Base-by-base conservation (phyloP, 805 yeast species). In the Zygosaccharomyces lentus region DNA sequence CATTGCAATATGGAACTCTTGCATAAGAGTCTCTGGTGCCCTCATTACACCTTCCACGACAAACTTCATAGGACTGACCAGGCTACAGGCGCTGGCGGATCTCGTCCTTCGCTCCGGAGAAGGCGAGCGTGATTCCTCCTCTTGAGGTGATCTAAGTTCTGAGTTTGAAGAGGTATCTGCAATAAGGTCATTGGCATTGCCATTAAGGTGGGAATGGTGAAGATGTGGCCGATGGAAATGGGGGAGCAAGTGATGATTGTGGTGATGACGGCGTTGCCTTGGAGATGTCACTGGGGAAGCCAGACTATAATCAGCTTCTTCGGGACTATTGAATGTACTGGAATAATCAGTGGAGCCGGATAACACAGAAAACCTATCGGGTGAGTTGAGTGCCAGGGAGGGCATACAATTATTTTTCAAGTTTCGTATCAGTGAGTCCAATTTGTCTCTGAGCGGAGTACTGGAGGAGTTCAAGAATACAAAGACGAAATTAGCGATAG, bases 401-500 rank as follows among this genome's bases (percentile, higher is more conserved):
- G 41, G 41, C 31, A 38, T 9, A 13, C 23, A 32, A 17, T 25
- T 27, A 15, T 15, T 31, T 35, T 50, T 39, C 30, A 58, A 40
- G 26, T 39, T 37, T 5, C 41, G 30, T 7, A 62, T 37, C 30
- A 68, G 62, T 13, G 64, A 60, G 12, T 66, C 61, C 32, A 81
- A 61, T 0, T 68, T 68, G 2, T 68, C 58, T 40, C 69, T 68
- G 41, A 82, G 69, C 2, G 66, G 65, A 4, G 59, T 49, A 3
- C 67, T 66, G 1, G 76, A 77, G 7, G 65, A 67, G 16, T 72
- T 68, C 59, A 87, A 82, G 49, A 87, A 83, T 61, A 87, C 75
- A 52, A 89, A 76, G 50, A 78, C 78, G 50, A 82, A 78, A 41
- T 82, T 87, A 56, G 86, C 89, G n/a, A 81, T 57, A 0, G 80